Conservation (phyloP, 148 eudicot species). For the Dianthus caryophyllus region DNA sequence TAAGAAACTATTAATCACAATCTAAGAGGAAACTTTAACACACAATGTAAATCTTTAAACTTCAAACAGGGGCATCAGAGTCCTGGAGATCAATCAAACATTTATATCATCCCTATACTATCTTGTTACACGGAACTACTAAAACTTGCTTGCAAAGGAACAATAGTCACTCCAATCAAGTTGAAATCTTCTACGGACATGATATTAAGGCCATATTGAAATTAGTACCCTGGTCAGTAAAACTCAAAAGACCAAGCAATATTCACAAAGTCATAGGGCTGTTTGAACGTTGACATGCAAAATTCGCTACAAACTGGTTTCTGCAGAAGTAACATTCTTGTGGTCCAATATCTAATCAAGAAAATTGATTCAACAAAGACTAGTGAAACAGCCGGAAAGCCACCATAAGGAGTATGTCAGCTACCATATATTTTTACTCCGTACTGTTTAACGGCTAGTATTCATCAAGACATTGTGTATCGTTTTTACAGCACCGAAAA, state of each 20-base stretch:
- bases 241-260: neutral
- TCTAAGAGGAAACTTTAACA: neutral
- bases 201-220: neutral
- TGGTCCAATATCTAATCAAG: neutral
- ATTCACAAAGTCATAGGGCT: neutral
- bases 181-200: neutral
- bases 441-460: neutral
- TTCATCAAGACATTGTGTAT: neutral
- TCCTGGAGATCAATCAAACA: neutral
- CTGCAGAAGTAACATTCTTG: neutral
- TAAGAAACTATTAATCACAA: constrained; percentile 3
- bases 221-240: neutral
- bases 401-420: neutral
- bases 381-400: neutral
- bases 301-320: neutral
- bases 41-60: neutral
- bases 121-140: no score
- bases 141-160: no score
- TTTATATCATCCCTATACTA: no score
- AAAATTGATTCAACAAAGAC: neutral
- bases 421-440: neutral
- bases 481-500: constrained; percentile 1
- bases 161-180: no score
- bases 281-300: constrained; percentile 1
- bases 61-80: neutral